Base-by-base conservation (phyloP, 495 filamentous ascomycete genomes). In the Hypoxylon perforatum region DNA sequence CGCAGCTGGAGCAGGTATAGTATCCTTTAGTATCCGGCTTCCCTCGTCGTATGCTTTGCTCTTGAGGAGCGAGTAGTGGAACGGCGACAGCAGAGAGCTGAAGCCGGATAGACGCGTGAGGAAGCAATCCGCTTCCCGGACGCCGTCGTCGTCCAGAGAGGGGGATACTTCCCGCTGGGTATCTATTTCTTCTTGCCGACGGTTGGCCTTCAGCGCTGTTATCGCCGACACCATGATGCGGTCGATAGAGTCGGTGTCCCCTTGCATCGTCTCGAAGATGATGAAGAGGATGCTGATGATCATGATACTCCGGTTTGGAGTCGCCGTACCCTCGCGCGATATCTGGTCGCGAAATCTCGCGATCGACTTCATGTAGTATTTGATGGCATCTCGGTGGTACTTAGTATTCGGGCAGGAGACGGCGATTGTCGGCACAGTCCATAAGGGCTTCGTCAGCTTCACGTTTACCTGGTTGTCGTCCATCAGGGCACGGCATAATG, bases 241-340 rank as follows among this genome's bases (percentile, higher is more conserved):
- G 23, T 65, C 66, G n/a, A 63, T 42, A 5, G 61, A 46, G 7
- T 61, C 55, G n/a, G 15, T 61, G 17, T 69, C 51, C 44, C 66
- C 66, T 22, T 69, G 60, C 25, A 69, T 56, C 10, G 61, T 18
- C 56, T 69, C 66, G 44, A 64, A 69, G 3, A 63, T 45, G 19
- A 69, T 39, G 49, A 65, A 55, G 1, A 69, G 56, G 19, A 69
- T 36, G 23, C 60, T 69, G 25, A 63, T 21, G 10, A 69, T 51
- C 12, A 69, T 48, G 48, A 69, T 61, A 3, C 45, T 61, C 11
- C 66, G 61, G 28, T 49, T 28, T 14, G 61, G 44, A 1, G 33
- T 61, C 9, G 53, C 23, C 15, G 55, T 36, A 23, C 56, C 41
- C 14, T 59, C 51, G 14, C 15, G 50, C 15, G 51, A 46, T 38